phyloP scores from a whole-genome alignment of 306 rosid genomes.

The Canavalia gladiata region DNA sequence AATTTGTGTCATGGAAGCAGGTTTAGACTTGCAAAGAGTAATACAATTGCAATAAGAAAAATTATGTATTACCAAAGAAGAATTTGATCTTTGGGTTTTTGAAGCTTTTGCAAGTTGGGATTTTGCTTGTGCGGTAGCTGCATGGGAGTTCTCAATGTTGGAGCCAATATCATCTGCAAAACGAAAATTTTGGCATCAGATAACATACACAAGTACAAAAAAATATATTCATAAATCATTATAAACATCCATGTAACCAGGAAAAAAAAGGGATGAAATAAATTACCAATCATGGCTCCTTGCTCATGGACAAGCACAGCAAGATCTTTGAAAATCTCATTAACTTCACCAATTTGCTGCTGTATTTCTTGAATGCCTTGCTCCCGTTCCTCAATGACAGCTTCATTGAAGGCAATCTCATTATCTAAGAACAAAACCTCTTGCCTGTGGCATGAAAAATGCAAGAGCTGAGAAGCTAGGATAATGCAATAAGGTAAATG shows the following conservation, averaged over 20 bases:
- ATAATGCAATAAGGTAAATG: slow-evolving; percentile 15
- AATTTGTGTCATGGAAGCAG: slow-evolving; percentile 19
- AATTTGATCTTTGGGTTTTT: slow-evolving; percentile 89
- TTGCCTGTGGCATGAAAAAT: slow-evolving; percentile 71
- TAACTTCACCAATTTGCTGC: slow-evolving; percentile 95
- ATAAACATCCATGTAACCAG: neutral
- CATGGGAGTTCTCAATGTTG: slow-evolving; percentile 80
- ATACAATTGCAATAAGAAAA: slow-evolving; percentile 4
- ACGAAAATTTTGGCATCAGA: slow-evolving; percentile 46
- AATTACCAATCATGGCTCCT: slow-evolving; percentile 91
- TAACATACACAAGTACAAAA: slow-evolving; percentile 35
- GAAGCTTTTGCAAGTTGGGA: slow-evolving; percentile 89
- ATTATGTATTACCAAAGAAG: slow-evolving; percentile 78
- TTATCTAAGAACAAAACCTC: slow-evolving; percentile 89
- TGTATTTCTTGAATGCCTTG: slow-evolving; percentile 99
- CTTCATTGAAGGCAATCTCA: slow-evolving; percentile 95
- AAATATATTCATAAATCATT: slow-evolving; percentile 28
- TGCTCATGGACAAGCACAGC: slow-evolving; percentile 97
- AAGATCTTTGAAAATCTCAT: slow-evolving; percentile 95
- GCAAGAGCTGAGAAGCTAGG: slow-evolving; percentile 35
- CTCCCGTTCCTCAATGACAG: slow-evolving; percentile 96
- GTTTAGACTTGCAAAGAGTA: neutral
- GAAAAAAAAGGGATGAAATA: neutral
- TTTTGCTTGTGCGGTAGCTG: slow-evolving; percentile 84
- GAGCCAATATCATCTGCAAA: slow-evolving; percentile 85